These are phyloP conservation scores for Kwoniella sp. DNA, from an alignment of 768 basidiomycete species.

Conservation along the genomic window DNA sequence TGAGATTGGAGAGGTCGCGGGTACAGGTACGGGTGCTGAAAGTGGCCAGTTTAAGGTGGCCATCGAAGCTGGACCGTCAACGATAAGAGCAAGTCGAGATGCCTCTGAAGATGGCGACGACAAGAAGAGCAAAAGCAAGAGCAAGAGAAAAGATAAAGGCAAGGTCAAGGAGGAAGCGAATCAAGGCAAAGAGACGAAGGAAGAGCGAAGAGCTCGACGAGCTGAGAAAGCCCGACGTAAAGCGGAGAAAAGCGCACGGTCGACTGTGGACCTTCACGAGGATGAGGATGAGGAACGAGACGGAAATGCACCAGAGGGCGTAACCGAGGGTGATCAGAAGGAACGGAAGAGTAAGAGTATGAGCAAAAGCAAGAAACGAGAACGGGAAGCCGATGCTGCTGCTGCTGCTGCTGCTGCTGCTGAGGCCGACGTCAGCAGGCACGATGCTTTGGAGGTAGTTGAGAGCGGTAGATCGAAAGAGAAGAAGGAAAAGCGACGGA, in stretches of 20 bases:
- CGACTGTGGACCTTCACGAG: neutral
- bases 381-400: neutral
- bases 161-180: constrained; percentile 5
- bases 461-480: neutral
- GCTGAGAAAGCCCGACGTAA: constrained; percentile 24
- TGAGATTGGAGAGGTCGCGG: neutral
- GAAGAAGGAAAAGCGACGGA: constrained; percentile 15
- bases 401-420: neutral
- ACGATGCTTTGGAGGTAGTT: neutral
- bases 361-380: constrained; percentile 3
- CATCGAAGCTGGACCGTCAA: constrained; percentile 1
- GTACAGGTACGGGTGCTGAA: neutral
- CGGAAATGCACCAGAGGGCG: no score
- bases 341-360: constrained; percentile 4
- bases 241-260: constrained; percentile 4
- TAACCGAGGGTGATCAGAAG: constrained; percentile 3
- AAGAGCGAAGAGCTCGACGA: constrained; percentile 18
- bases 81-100: neutral
- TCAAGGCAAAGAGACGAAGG: constrained; percentile 9
- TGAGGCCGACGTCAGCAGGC: neutral
- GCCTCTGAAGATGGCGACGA: neutral
- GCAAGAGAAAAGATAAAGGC: neutral
- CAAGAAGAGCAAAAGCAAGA: constrained; percentile 6
- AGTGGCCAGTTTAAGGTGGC: no score
- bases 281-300: no score